Evolutionary conservation across 2,329 filamentous ascomycete genomes (phyloP).

Genomic region (Sporothrix schenckii): DNA sequence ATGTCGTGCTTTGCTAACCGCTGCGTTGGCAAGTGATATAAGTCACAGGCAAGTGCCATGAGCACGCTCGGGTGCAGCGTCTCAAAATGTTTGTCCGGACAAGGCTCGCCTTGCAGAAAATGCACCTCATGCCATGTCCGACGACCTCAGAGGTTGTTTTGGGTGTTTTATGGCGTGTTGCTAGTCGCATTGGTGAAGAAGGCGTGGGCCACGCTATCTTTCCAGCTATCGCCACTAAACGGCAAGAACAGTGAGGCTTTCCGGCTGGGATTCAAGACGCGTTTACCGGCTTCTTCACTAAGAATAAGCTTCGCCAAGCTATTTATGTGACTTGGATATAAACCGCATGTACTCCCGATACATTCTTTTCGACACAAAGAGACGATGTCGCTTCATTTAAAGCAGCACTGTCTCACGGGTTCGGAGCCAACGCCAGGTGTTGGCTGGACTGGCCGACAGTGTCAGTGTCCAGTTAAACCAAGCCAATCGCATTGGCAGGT

Average conservation of each 20-base stretch:
- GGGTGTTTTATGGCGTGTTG: neutral
- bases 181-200: neutral
- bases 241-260: neutral
- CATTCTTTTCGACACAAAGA: neutral
- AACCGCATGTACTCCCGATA: neutral
- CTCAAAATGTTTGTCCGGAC: neutral
- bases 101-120: neutral
- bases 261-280: neutral
- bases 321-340: slow-evolving; percentile 23
- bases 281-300: neutral
- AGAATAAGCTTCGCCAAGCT: slow-evolving; percentile 8
- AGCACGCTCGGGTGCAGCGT: neutral
- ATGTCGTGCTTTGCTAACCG: neutral
- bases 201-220: slow-evolving; percentile 22
- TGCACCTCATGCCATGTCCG: neutral
- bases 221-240: slow-evolving; percentile 19
- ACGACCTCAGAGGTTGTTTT: neutral
- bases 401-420: neutral
- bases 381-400: neutral
- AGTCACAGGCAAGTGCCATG: neutral
- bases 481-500: neutral
- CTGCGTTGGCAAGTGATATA: neutral
- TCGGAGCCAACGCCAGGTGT: neutral
- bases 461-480: neutral
- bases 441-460: neutral